Evolutionary conservation across 2,329 filamentous ascomycete genomes (phyloP).

Genomic region (Beauveria bassiana): DNA sequence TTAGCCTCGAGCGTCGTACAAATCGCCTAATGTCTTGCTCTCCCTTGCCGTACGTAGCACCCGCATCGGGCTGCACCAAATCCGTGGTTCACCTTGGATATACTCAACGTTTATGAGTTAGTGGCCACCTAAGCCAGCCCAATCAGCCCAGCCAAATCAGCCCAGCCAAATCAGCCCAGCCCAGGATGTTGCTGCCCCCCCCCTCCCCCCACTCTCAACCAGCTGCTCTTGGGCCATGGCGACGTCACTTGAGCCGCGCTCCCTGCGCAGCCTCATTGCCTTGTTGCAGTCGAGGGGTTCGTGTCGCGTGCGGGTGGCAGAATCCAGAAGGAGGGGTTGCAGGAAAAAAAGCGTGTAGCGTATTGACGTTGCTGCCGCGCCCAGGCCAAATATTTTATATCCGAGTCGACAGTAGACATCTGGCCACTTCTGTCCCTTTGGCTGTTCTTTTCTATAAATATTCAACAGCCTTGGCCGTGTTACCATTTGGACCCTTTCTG

Average conservation of each 20-base stretch:
- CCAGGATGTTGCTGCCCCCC: not conserved
- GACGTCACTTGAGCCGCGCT: conserved; percentile 9
- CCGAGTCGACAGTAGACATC: not conserved
- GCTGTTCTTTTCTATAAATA: not conserved
- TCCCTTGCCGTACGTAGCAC: not conserved
- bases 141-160: too few relatives aligned
- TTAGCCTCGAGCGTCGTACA: not conserved
- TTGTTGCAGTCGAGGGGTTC: too few relatives aligned
- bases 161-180: not conserved
- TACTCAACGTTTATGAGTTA: not conserved
- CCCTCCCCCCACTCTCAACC: not conserved
- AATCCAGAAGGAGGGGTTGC: not conserved
- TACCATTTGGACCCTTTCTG: not conserved
- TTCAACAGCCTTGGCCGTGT: too few relatives aligned
- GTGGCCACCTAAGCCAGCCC: not conserved
- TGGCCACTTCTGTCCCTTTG: not conserved
- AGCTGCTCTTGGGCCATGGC: not conserved
- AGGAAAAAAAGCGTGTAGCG: not conserved
- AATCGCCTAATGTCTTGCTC: not conserved
- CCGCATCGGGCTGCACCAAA: not conserved
- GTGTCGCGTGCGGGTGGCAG: not conserved
- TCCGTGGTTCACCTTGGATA: not conserved
- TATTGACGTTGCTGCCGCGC: not conserved
- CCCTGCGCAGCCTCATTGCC: not conserved
- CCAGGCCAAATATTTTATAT: not conserved